phyloP scores from a whole-genome alignment of 768 basidiomycete genomes.

The Amanita exitialis region DNA sequence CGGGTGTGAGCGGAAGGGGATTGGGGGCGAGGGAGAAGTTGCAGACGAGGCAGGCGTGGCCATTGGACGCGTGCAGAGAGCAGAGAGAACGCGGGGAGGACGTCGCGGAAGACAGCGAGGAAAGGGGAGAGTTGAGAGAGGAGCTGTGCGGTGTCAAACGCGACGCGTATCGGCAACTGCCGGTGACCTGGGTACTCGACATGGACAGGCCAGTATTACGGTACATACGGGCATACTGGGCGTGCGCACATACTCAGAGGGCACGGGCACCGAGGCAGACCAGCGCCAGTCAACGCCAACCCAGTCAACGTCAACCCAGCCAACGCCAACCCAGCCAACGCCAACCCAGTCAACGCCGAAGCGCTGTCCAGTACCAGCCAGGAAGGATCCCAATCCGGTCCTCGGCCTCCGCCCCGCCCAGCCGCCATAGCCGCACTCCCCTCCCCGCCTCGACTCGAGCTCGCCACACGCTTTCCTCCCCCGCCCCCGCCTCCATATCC shows the following conservation, averaged over 20 bases:
- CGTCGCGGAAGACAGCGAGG: conserved; percentile 22
- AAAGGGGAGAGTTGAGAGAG: conserved; percentile 13
- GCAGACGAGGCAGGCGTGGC: conserved; percentile 74
- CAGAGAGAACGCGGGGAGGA: conserved; percentile 16
- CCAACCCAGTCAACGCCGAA: no score
- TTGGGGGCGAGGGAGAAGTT: conserved; percentile 74
- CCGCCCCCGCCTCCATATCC: conserved; percentile 14
- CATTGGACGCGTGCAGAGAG: conserved; percentile 39
- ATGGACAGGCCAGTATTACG: no score
- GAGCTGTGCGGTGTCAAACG: conserved; percentile 30
- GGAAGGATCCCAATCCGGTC: conserved; percentile 77
- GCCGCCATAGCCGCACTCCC: conserved; percentile 40
- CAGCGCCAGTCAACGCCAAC: no score
- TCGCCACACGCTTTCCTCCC: conserved; percentile 49
- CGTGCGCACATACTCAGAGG: no score
- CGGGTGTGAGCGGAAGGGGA: conserved; percentile 43
- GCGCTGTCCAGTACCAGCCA: conserved; percentile 62
- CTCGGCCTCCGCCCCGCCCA: conserved; percentile 47
- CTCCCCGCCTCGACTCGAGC: conserved; percentile 49
- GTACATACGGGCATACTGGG: no score
- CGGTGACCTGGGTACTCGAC: no score
- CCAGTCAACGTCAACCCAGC: no score
- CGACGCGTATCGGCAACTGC: conserved; percentile 44
- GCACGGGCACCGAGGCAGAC: no score
- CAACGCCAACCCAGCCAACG: no score